A percentile compares a stretch with the other conserved stretches of the same genome.
These are phyloP conservation scores for Rhynchosporium agropyri DNA, from an alignment of 2,329 filamentous ascomycete species.

Conservation along the genomic window DNA sequence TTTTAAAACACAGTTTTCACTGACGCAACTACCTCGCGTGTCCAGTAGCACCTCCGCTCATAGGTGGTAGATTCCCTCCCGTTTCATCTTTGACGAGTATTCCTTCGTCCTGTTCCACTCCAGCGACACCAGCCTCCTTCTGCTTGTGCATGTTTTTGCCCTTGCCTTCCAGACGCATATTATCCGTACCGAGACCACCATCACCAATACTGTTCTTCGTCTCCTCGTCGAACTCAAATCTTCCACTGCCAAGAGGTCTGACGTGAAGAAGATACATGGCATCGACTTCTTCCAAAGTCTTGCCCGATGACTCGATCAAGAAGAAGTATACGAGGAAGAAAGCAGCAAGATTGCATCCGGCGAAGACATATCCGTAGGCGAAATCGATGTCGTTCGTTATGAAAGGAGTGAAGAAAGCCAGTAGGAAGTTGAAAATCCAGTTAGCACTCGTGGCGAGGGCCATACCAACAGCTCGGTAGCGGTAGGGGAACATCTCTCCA, in stretches of 20 bases:
- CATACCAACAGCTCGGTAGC: conserved; percentile 63
- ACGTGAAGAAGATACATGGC: conserved; percentile 36
- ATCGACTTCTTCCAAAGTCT: conserved; percentile 36
- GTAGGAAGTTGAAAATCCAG: conserved; percentile 73
- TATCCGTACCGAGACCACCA: conserved; percentile 28
- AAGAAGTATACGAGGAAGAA: conserved; percentile 75
- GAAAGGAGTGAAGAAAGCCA: conserved; percentile 79
- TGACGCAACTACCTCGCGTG: neutral
- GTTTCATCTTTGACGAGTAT: conserved; percentile 12
- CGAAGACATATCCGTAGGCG: conserved; percentile 71
- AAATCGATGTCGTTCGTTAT: conserved; percentile 73
- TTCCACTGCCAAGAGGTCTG: conserved; percentile 44
- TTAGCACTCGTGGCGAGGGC: conserved; percentile 63
- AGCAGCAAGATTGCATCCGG: conserved; percentile 67
- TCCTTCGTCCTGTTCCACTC: conserved; percentile 25
- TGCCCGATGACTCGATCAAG: conserved; percentile 63
- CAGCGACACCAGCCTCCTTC: conserved; percentile 18
- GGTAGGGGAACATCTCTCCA: conserved; percentile 67
- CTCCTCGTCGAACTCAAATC: conserved; percentile 30
- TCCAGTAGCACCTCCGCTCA: conserved; percentile 1
- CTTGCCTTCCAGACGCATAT: conserved; percentile 28
- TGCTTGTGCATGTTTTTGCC: conserved; percentile 28
- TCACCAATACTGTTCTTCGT: conserved; percentile 17
- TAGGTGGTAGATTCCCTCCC: conserved; percentile 4
- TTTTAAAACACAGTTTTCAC: no score